These are phyloP conservation scores for Trichosporon coremiiforme DNA, from an alignment of 1,284 basidiomycete species.

Conservation along the genomic window DNA sequence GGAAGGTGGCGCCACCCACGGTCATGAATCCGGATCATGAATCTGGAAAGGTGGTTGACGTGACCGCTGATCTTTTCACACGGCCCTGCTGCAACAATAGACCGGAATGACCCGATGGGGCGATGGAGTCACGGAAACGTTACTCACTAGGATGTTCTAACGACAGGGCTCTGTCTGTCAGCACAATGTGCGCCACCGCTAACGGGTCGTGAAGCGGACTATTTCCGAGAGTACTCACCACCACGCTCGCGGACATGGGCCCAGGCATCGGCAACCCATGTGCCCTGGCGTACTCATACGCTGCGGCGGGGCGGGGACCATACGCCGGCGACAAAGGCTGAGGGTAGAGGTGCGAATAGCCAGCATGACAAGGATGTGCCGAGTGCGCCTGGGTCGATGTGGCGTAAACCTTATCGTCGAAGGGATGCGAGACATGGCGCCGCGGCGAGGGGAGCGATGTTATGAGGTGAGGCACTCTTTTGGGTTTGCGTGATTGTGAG, in stretches of 20 bases:
- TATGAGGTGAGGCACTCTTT: background rate
- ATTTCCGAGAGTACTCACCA: background rate
- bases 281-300: background rate
- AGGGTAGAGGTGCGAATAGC: background rate
- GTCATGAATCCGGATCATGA: too few relatives aligned
- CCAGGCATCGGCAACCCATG: background rate
- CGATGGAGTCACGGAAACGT: background rate
- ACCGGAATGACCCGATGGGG: background rate
- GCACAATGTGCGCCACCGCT: background rate
- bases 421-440: background rate
- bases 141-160: background rate
- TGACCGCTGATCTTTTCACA: background rate
- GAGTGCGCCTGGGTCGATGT: background rate
- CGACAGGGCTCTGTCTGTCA: background rate
- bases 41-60: background rate
- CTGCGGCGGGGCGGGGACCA: background rate
- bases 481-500: background rate
- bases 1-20: slow-evolving; percentile 3
- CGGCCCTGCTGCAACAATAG: background rate
- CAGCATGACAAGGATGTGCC: background rate
- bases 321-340: background rate
- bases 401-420: slow-evolving; percentile 1
- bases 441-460: background rate
- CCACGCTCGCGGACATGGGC: background rate
- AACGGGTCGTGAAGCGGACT: background rate